These are phyloP conservation scores for Vitis rotundifolia DNA, from an alignment of 164 flowering plant genomes.

Conservation along the genomic window DNA sequence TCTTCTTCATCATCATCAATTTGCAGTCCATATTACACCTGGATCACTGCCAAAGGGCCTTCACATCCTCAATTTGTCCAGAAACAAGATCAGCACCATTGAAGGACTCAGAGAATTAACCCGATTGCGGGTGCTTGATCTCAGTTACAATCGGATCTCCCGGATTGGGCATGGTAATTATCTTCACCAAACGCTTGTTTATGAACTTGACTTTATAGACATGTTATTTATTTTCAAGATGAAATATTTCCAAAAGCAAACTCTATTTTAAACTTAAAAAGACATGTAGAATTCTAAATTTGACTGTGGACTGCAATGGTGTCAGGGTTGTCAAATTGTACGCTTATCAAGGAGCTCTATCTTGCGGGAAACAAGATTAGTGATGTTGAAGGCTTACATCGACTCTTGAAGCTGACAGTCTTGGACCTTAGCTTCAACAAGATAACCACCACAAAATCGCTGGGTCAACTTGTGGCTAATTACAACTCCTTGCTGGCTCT, in stretches of 20 bases:
- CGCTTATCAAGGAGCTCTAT: constrained; percentile 81
- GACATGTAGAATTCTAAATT: neutral
- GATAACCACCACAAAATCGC: constrained; percentile 77
- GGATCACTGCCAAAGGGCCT: constrained; percentile 91
- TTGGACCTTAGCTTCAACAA: constrained; percentile 95
- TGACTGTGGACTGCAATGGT: neutral
- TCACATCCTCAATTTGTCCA: constrained; percentile 78
- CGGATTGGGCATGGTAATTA: constrained; percentile 82
- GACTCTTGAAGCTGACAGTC: constrained; percentile 80
- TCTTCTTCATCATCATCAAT: constrained; percentile 2
- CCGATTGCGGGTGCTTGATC: constrained; percentile 73
- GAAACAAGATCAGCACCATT: constrained; percentile 77
- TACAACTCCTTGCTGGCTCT: constrained; percentile 75
- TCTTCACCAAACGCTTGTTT: neutral
- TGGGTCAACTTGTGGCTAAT: constrained; percentile 90
- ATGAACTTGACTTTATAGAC: too few relatives aligned
- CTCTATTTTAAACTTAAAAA: neutral
- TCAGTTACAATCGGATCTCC: constrained; percentile 85
- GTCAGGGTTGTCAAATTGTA: constrained; percentile 76
- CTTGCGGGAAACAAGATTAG: constrained; percentile 96
- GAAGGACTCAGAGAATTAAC: constrained; percentile 91
- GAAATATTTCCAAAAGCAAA: too few relatives aligned
- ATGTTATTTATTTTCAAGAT: too few relatives aligned
- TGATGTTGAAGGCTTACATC: constrained; percentile 83
- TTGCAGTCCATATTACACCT: constrained; percentile 73